Percentiles rank a stretch among this genome's conserved stretches.
phyloP scores from a whole-genome alignment of 163 green algal species.

The Chlamydomonas reinhardtii region DNA sequence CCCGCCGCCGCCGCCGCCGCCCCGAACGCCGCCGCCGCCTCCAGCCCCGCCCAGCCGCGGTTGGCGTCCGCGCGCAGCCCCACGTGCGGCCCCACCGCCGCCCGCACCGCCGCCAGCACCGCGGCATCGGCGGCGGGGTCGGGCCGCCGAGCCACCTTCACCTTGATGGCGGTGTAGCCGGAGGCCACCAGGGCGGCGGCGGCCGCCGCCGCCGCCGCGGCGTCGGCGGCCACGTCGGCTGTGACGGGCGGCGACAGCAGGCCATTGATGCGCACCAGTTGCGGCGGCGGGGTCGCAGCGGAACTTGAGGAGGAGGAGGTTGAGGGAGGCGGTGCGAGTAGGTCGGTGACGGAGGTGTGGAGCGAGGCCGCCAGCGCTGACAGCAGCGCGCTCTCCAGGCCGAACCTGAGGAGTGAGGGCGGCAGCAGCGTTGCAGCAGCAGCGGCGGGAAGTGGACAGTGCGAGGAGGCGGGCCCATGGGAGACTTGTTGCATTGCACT shows the following conservation, averaged over 20 bases:
- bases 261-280: constrained; percentile 56
- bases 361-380: constrained; percentile 68
- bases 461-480: too few species aligned
- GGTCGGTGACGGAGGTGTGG: constrained; percentile 48
- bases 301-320: too few species aligned
- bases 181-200: constrained; percentile 64
- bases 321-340: constrained; percentile 8
- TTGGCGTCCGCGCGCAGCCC: constrained; percentile 92
- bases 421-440: neutral
- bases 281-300: neutral
- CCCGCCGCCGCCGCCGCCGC: constrained; percentile 37
- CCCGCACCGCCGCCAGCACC: constrained; percentile 76
- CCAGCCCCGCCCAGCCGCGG: constrained; percentile 79
- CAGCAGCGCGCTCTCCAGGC: constrained; percentile 87
- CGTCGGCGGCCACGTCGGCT: neutral
- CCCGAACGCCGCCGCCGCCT: constrained; percentile 81
- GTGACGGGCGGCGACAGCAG: constrained; percentile 63
- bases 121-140: constrained; percentile 76
- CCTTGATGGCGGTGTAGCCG: constrained; percentile 83
- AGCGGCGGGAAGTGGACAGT: neutral
- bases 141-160: constrained; percentile 83
- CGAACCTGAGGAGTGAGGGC: constrained; percentile 62
- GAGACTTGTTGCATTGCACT: too few species aligned
- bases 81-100: constrained; percentile 75
- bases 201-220: constrained; percentile 41